Conservation (phyloP, 2,329 filamentous ascomycete genomes). For the Fonsecaea pedrosoi region DNA sequence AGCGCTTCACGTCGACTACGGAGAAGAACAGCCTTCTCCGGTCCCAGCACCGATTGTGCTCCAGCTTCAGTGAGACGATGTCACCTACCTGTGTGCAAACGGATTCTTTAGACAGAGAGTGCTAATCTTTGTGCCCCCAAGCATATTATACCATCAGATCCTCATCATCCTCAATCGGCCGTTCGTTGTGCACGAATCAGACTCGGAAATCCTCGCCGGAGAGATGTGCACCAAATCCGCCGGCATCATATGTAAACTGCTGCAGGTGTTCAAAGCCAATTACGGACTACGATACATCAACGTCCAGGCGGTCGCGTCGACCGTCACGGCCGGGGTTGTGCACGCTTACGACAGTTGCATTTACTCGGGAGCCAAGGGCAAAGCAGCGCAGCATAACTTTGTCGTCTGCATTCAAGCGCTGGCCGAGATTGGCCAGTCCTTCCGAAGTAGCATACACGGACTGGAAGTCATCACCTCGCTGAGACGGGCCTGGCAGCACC, state of each 20-base stretch:
- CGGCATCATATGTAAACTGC: conserved; percentile 4
- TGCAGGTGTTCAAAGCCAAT: conserved; percentile 7
- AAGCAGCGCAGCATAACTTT: conserved; percentile 52
- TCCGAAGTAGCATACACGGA: conserved; percentile 27
- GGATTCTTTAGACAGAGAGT: neutral
- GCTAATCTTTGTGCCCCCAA: neutral
- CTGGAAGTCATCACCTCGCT: conserved; percentile 29
- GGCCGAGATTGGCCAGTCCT: conserved; percentile 34
- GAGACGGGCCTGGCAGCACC: conserved; percentile 14
- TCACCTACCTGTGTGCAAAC: neutral
- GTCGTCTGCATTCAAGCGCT: conserved; percentile 31
- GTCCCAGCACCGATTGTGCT: conserved; percentile 5
- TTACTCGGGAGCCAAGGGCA: conserved; percentile 36
- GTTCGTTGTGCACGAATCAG: conserved; percentile 2
- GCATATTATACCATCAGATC: conserved; percentile 12
- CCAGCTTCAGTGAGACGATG: conserved; percentile 9
- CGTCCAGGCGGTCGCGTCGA: conserved; percentile 12
- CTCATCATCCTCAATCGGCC: conserved; percentile 16
- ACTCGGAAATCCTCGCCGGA: neutral
- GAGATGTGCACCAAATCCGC: conserved; percentile 20
- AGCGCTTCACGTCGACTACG: conserved; percentile 2
- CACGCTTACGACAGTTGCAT: conserved; percentile 21
- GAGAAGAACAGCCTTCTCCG: neutral
- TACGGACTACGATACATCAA: conserved; percentile 17
- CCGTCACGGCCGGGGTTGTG: conserved; percentile 17